These are phyloP conservation scores for Colletotrichum kahawae DNA, from an alignment of 2,329 filamentous ascomycete genomes.

Conservation along the genomic window DNA sequence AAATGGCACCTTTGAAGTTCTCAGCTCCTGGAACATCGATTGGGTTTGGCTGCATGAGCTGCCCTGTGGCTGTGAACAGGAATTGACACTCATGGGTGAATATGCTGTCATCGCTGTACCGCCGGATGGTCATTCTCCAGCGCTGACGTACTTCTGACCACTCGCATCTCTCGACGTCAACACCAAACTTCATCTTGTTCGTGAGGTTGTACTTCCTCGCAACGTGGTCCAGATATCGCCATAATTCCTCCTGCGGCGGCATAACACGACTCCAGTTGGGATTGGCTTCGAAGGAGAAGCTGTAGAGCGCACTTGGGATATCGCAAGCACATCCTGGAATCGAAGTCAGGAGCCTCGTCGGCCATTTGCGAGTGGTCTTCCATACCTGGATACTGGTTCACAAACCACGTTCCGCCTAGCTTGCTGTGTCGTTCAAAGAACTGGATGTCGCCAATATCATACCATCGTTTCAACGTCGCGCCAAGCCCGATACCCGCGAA, in stretches of 20 bases:
- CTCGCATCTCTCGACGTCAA: slow-evolving; percentile 39
- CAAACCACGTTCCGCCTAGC: slow-evolving; percentile 69
- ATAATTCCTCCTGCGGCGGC: slow-evolving; percentile 60
- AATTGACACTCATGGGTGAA: slow-evolving; percentile 43
- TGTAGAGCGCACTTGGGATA: slow-evolving; percentile 65
- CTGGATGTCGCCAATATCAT: slow-evolving; percentile 62
- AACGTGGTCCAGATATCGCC: slow-evolving; percentile 58
- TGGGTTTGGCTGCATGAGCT: slow-evolving; percentile 36
- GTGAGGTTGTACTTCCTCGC: slow-evolving; percentile 50
- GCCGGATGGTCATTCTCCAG: slow-evolving; percentile 38
- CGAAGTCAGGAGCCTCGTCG: neutral
- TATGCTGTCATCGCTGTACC: slow-evolving; percentile 25
- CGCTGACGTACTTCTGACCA: slow-evolving; percentile 39
- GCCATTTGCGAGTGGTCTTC: no score
- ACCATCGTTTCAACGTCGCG: slow-evolving; percentile 60
- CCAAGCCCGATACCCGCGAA: slow-evolving; percentile 68
- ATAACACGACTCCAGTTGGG: slow-evolving; percentile 64
- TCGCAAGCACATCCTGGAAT: slow-evolving; percentile 52
- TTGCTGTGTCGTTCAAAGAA: slow-evolving; percentile 64
- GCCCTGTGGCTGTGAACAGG: slow-evolving; percentile 40
- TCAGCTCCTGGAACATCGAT: slow-evolving; percentile 52
- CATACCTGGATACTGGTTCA: slow-evolving; percentile 64
- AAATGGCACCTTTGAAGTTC: slow-evolving; percentile 55
- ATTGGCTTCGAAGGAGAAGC: slow-evolving; percentile 65
- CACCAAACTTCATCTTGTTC: slow-evolving; percentile 42